Conservation (phyloP, 2,329 filamentous ascomycete genomes). For the Xylaria sp. region DNA sequence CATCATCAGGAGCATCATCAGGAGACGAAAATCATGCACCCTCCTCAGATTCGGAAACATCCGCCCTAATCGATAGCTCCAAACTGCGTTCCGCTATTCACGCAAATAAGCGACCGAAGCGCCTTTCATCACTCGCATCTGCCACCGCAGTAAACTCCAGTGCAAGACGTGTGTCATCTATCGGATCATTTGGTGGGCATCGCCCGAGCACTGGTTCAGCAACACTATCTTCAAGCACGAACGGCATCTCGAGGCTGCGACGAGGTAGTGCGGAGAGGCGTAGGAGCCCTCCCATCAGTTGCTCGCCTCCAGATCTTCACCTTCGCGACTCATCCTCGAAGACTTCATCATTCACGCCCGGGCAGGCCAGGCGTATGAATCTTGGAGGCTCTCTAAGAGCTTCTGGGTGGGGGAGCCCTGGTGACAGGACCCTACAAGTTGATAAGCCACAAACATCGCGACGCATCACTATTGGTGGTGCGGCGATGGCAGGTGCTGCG, state of each 20-base stretch:
- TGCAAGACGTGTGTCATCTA: constrained; percentile 59
- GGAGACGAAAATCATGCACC: constrained; percentile 66
- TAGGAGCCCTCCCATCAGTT: constrained; percentile 64
- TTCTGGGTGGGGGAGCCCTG: constrained; percentile 38
- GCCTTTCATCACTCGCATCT: constrained; percentile 54
- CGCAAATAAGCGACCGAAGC: constrained; percentile 60
- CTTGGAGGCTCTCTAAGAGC: constrained; percentile 52
- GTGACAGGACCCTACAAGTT: constrained; percentile 36
- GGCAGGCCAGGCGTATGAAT: constrained; percentile 69
- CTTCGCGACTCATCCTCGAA: constrained; percentile 47
- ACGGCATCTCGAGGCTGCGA: constrained; percentile 67
- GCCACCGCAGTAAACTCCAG: constrained; percentile 40
- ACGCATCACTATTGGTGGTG: constrained; percentile 58
- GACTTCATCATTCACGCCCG: constrained; percentile 57
- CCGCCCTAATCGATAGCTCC: constrained; percentile 59
- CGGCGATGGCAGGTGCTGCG: constrained; percentile 44
- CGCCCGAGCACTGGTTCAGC: constrained; percentile 48
- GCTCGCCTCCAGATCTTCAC: constrained; percentile 60
- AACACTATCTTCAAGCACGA: constrained; percentile 60
- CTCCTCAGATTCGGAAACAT: constrained; percentile 63
- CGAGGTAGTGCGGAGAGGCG: constrained; percentile 63
- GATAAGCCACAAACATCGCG: constrained; percentile 49
- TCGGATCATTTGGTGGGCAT: constrained; percentile 53
- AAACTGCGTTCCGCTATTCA: constrained; percentile 68
- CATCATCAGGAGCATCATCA: constrained; percentile 52